phyloP scores from a whole-genome alignment of 176 grass and related monocot genomes.

The Luzula sylvatica region DNA sequence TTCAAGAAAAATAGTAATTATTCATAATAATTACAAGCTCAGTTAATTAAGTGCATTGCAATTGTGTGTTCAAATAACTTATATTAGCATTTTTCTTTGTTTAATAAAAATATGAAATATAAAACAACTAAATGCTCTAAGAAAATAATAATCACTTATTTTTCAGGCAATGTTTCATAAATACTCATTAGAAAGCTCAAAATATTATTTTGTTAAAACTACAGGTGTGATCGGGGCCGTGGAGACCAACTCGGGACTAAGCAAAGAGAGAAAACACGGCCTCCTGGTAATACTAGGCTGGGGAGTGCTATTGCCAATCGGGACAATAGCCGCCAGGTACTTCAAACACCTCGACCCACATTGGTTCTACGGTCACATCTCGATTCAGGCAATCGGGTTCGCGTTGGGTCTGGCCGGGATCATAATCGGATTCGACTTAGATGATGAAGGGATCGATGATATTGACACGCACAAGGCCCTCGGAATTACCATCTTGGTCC shows the following conservation, averaged over 20 bases:
- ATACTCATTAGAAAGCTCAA: too few relatives aligned
- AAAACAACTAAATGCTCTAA: too few relatives aligned
- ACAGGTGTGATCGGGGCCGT: neutral
- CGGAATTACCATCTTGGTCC: slow-evolving; percentile 50
- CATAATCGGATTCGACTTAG: slow-evolving; percentile 53
- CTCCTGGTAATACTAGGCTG: slow-evolving; percentile 60
- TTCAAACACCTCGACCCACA: slow-evolving; percentile 42
- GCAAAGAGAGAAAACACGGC: slow-evolving; percentile 37
- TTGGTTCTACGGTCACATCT: slow-evolving; percentile 72
- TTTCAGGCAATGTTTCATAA: too few relatives aligned
- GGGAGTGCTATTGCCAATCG: slow-evolving; percentile 70
- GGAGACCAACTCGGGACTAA: neutral
- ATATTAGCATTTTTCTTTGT: too few relatives aligned
- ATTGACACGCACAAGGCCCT: slow-evolving; percentile 48
- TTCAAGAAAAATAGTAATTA: too few relatives aligned
- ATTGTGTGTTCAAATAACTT: too few relatives aligned
- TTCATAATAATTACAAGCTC: too few relatives aligned
- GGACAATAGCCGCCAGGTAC: slow-evolving; percentile 47
- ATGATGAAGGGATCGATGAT: slow-evolving; percentile 34
- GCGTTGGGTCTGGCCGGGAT: slow-evolving; percentile 33
- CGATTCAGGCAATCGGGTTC: slow-evolving; percentile 41
- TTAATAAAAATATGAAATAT: too few relatives aligned
- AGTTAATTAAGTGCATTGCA: too few relatives aligned
- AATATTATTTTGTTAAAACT: neutral
- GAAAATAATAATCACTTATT: too few relatives aligned